These are phyloP conservation scores for Phialemoniopsis sp. DNA, from an alignment of 2,329 filamentous ascomycete genomes.

Conservation along the genomic window DNA sequence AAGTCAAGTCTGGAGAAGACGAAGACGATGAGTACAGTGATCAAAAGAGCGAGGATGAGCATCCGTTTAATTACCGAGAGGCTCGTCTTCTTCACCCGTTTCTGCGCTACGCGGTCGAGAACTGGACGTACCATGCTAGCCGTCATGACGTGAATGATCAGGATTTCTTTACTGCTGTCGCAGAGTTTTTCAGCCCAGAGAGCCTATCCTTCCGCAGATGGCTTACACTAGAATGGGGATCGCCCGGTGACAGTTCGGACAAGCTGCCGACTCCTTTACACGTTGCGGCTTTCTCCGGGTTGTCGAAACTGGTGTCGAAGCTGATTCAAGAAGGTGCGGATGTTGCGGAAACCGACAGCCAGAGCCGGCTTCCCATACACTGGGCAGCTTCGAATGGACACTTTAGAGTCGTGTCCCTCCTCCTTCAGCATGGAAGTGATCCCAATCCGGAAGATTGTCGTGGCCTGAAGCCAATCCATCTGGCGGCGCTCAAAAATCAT, in stretches of 20 bases:
- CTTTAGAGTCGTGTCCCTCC: conserved; percentile 6
- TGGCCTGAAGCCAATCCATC: conserved; percentile 28
- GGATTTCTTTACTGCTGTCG: conserved; percentile 4
- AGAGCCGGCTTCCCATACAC: conserved; percentile 14
- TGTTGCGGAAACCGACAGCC: conserved; percentile 12
- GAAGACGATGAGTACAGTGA: neutral
- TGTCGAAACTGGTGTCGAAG: conserved; percentile 8
- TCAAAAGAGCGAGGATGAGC: no score
- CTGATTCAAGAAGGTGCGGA: conserved; percentile 8
- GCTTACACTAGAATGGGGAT: conserved; percentile 3
- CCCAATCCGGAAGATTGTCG: conserved; percentile 12
- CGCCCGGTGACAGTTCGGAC: neutral
- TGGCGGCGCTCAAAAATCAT: conserved; percentile 24
- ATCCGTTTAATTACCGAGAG: conserved; percentile 2
- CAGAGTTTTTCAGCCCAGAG: neutral
- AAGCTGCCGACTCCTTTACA: conserved; percentile 4
- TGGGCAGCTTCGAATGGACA: conserved; percentile 19
- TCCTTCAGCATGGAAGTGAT: conserved; percentile 19
- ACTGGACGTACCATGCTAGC: conserved; percentile 21
- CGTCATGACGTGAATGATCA: conserved; percentile 10
- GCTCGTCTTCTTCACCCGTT: conserved; percentile 17
- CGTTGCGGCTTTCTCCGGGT: conserved; percentile 2
- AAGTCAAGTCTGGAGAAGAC: conserved; percentile 8
- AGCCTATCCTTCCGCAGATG: conserved; percentile 2
- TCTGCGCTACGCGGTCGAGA: conserved; percentile 19